Evolutionary conservation across 1,284 basidiomycete genomes (phyloP).

Genomic region (Psilocybe mexicana): DNA sequence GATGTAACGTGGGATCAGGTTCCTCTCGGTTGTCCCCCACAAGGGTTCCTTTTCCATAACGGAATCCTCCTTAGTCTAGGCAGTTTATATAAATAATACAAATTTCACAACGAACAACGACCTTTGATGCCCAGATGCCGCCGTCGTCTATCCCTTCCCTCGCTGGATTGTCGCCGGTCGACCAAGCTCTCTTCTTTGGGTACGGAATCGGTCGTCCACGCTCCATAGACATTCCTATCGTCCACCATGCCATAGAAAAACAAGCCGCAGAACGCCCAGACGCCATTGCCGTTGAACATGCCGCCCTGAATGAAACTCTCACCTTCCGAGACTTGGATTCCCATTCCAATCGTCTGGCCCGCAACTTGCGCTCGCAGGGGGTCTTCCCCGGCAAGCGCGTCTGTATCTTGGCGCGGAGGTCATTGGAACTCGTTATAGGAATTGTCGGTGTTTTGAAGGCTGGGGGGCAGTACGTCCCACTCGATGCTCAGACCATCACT

Average conservation of each 20-base stretch:
- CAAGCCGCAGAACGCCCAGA: conserved; percentile 27
- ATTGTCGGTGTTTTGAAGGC: conserved; percentile 48
- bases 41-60: not conserved
- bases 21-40: not conserved
- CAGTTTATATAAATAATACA: not conserved
- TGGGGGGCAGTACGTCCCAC: conserved; percentile 49
- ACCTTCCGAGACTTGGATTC: conserved; percentile 24
- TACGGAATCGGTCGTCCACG: conserved; percentile 27
- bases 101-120: not conserved
- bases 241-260: conserved; percentile 31
- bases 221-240: conserved; percentile 23
- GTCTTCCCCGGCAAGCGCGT: conserved; percentile 44
- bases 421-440: conserved; percentile 44
- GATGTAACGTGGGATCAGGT: not conserved
- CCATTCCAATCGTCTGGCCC: conserved; percentile 28
- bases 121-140: not conserved
- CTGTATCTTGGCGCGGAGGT: conserved; percentile 46
- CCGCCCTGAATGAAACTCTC: conserved; percentile 10
- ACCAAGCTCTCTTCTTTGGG: conserved; percentile 28
- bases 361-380: conserved; percentile 21
- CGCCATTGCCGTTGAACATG: conserved; percentile 29
- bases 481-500: conserved; percentile 51
- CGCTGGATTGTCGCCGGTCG: conserved; percentile 24
- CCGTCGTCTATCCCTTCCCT: conserved; percentile 11
- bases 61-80: not conserved